Evolutionary conservation across 352 stramenopile genomes (phyloP), one percentile per base, ranked within the genome.

Genomic region (Globisporangium spinosum): DNA sequence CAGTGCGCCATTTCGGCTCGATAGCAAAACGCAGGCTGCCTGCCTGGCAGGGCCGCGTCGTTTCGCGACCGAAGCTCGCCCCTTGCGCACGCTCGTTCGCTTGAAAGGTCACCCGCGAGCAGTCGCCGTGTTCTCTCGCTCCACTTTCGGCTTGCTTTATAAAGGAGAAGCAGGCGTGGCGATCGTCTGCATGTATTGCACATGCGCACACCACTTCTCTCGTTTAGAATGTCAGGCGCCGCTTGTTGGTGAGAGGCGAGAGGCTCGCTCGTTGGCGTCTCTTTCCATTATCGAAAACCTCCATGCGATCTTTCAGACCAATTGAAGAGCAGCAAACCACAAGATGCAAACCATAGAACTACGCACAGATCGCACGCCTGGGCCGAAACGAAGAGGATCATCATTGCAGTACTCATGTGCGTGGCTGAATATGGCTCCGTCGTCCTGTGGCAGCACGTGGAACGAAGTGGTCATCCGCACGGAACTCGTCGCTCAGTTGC

Each of bases 211-310:
- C 8, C 17, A 10, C 8, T 8, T 22, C 43, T 51, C 6, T 20
- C 5, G 15, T 20, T 49, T n/a, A 49, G 40, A 13, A 40, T n/a
- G n/a, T n/a, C 40, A 12, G 17, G 17, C 15, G 4, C 22, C 43
- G 7, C 43, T 43, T 49, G 40, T 49, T n/a, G 15, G n/a, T 49
- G 40, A 49, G 32, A 38, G 7, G 8, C 8, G 32, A 35, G 32
- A 38, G 40, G 43, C 17, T 32, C 29, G 29, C 29, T 59, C 29
- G 7, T 6, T 25, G 5, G 3, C 5, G 15, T 23, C 23, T 40
- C 23, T 40, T 60, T 56, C 49, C 49, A 56, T 56, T 56, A 29
- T 56, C 32, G 47, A n/a, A 22, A 12, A 59, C 64, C 55, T n/a
- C 38, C 20, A 60, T 51, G 43, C 43, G 43, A 51, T 51, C 43